These are phyloP conservation scores for Solanum medicagineum DNA, from an alignment of 257 asterid genomes.

Conservation along the genomic window DNA sequence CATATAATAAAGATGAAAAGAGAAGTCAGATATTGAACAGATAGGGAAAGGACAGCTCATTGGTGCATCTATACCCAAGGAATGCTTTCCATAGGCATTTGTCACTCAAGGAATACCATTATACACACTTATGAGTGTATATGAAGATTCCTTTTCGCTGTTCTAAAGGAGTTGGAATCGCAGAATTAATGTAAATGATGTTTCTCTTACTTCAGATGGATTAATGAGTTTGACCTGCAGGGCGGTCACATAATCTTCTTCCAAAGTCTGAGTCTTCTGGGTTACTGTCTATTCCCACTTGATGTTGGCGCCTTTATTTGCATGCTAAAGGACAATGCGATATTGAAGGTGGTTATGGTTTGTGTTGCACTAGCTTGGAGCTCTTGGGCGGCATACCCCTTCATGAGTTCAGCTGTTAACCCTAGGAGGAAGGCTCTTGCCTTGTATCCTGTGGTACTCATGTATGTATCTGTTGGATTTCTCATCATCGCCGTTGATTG, in stretches of 20 bases:
- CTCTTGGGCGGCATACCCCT: constrained; percentile 99
- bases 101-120: background rate
- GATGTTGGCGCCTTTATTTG: constrained; percentile 77
- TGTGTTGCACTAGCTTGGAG: constrained; percentile 84
- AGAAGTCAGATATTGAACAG: background rate
- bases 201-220: background rate
- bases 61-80: background rate
- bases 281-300: constrained; percentile 86
- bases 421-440: constrained; percentile 92
- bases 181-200: background rate
- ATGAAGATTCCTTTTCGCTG: background rate
- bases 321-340: constrained; percentile 70
- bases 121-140: background rate
- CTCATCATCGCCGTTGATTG: constrained; percentile 83
- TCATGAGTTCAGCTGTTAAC: constrained; percentile 87
- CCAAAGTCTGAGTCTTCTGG: constrained; percentile 90
- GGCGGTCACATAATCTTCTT: constrained; percentile 98
- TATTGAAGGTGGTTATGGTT: constrained; percentile 65
- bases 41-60: background rate
- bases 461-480: constrained; percentile 79
- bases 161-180: background rate
- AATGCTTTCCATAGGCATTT: background rate
- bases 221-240: constrained; percentile 16
- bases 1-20: background rate
- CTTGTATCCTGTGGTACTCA: constrained; percentile 77